Evolutionary conservation across 2,329 filamentous ascomycete genomes (phyloP).

Genomic region (Nothophoma quercina): DNA sequence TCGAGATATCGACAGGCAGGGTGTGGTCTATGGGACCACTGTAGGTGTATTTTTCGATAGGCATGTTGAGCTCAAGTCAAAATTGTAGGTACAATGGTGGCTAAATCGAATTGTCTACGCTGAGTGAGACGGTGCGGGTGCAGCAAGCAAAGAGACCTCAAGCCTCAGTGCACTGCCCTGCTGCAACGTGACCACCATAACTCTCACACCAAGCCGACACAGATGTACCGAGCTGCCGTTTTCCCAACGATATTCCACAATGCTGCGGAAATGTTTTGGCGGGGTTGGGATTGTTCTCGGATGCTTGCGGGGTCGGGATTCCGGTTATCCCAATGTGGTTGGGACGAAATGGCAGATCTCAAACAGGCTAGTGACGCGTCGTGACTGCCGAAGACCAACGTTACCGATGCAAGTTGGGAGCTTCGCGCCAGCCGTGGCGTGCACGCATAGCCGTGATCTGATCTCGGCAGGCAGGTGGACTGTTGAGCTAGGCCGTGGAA

Average conservation of each 20-base stretch:
- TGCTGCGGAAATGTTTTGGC: background rate
- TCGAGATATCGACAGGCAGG: conserved; percentile 45
- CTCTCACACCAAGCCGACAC: background rate
- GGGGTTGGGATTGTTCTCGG: background rate
- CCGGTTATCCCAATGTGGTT: background rate
- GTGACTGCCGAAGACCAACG: background rate
- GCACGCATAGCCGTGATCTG: background rate
- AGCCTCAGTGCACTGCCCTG: too few species aligned
- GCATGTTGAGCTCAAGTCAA: conserved; percentile 10
- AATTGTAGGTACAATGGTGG: background rate
- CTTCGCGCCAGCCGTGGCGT: background rate
- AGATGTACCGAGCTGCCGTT: background rate
- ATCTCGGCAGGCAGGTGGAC: background rate
- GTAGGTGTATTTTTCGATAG: conserved; percentile 37
- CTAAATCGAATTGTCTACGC: too few species aligned
- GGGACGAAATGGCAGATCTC: background rate
- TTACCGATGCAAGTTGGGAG: background rate
- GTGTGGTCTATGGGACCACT: conserved; percentile 49
- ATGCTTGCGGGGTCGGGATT: background rate
- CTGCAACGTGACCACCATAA: too few species aligned
- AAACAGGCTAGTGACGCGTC: background rate
- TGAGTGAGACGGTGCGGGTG: too few species aligned
- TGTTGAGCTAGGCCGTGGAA: background rate
- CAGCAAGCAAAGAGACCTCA: too few species aligned
- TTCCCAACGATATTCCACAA: background rate